phyloP scores from a whole-genome alignment of 495 filamentous ascomycete species.

The Cladorrhinum samala region DNA sequence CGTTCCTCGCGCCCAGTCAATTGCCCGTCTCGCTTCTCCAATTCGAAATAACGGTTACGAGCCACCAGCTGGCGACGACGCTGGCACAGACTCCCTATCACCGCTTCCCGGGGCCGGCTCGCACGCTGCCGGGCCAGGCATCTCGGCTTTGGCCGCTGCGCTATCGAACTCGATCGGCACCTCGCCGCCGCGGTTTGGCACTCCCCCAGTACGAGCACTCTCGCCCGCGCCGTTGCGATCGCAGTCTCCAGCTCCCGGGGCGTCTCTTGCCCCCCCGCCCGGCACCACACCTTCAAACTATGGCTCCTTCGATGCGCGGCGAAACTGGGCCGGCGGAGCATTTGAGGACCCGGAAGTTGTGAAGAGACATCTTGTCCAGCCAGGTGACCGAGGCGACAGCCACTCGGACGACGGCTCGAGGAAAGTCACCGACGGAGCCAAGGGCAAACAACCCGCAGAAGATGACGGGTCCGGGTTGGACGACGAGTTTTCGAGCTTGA shows the following conservation, averaged over 20 bases:
- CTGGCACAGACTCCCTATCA: constrained; percentile 31
- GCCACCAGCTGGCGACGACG: constrained; percentile 19
- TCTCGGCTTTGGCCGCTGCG: constrained; percentile 71
- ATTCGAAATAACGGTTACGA: constrained; percentile 32
- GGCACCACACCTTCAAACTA: constrained; percentile 56
- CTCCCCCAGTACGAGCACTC: constrained; percentile 43
- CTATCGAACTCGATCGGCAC: constrained; percentile 59
- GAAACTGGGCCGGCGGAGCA: constrained; percentile 42
- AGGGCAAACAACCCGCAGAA: constrained; percentile 42
- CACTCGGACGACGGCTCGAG: constrained; percentile 34
- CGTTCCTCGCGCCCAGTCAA: constrained; percentile 58
- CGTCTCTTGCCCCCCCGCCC: constrained; percentile 39
- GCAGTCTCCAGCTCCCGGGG: constrained; percentile 47
- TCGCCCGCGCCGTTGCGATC: constrained; percentile 27
- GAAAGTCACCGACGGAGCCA: constrained; percentile 34
- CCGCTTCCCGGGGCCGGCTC: constrained; percentile 50
- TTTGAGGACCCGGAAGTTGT: constrained; percentile 78
- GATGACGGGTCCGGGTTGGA: constrained; percentile 37
- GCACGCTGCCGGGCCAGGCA: constrained; percentile 56
- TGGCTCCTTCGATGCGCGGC: constrained; percentile 67
- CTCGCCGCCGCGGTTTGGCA: constrained; percentile 54
- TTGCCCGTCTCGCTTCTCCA: constrained; percentile 66
- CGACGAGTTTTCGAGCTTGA: constrained; percentile 81
- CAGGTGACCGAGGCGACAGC: constrained; percentile 51
- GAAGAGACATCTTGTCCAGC: constrained; percentile 72